Conservation (phyloP, 83 land plant genomes). For the Thuja plicata region DNA sequence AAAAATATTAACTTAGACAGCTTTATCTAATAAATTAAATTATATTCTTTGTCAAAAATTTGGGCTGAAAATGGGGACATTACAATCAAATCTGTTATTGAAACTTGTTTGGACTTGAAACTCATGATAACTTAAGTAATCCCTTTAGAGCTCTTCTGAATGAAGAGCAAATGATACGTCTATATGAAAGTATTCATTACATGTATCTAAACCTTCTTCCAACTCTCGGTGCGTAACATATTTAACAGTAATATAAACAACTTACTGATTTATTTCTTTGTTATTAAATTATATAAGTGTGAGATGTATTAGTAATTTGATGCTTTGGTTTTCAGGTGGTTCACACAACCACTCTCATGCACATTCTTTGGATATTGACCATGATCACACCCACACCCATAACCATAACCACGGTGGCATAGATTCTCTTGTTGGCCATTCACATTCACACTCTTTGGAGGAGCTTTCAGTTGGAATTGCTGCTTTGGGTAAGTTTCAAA, state of each 20-base stretch:
- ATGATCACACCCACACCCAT: slow-evolving; percentile 43
- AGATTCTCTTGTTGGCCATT: slow-evolving; percentile 41
- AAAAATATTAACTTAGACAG: too few relatives aligned
- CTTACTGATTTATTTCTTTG: background rate
- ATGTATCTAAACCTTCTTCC: background rate
- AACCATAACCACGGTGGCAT: slow-evolving; percentile 14
- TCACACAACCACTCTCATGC: slow-evolving; percentile 57
- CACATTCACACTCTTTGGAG: slow-evolving; percentile 84
- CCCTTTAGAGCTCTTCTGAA: background rate
- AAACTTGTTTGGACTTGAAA: too few relatives aligned
- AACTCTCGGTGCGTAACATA: background rate
- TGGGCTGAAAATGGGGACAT: too few relatives aligned
- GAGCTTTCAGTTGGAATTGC: slow-evolving; percentile 91
- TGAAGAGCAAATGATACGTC: background rate
- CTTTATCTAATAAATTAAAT: too few relatives aligned
- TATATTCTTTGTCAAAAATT: too few relatives aligned
- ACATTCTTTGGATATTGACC: slow-evolving; percentile 40
- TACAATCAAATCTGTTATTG: background rate
- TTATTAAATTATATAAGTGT: background rate
- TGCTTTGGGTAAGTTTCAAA: slow-evolving; percentile 64
- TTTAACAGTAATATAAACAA: background rate
- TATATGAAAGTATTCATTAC: background rate
- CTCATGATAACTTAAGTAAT: background rate
- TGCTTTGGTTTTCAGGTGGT: slow-evolving; percentile 47
- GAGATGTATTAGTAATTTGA: background rate